Percentiles rank a stretch among this genome's conserved stretches.
These are phyloP conservation scores for Apiospora aurea DNA, from an alignment of 2,329 filamentous ascomycete species.

Conservation along the genomic window DNA sequence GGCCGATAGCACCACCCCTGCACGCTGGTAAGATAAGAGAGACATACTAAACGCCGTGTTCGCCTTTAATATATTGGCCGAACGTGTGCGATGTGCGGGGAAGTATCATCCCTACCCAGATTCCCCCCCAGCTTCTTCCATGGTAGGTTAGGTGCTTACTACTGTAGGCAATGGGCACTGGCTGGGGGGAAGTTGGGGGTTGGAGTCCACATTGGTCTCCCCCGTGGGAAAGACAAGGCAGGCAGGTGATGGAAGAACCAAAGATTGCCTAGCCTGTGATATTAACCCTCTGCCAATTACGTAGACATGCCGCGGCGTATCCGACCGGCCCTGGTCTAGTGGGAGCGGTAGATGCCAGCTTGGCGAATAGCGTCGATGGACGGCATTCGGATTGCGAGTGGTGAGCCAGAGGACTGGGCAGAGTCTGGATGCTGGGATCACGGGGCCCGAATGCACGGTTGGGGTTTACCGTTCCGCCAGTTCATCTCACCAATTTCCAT, in stretches of 20 bases:
- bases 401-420: too few relatives aligned
- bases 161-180: background rate
- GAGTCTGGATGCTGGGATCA: background rate
- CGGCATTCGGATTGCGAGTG: background rate
- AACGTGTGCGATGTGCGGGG: background rate
- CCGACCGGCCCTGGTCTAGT: background rate
- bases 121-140: background rate
- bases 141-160: background rate
- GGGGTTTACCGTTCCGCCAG: background rate
- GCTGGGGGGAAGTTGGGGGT: background rate
- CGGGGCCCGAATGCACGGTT: slow-evolving; percentile 15
- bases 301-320: slow-evolving; percentile 5
- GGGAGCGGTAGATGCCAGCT: background rate
- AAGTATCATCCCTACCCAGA: background rate
- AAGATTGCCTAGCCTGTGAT: background rate
- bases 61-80: slow-evolving; percentile 8
- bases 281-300: background rate
- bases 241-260: slow-evolving; percentile 1
- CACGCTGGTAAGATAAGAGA: background rate
- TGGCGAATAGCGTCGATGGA: background rate
- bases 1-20: background rate
- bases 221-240: background rate
- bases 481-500: slow-evolving; percentile 6
- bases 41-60: background rate
- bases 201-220: background rate